Evolutionary conservation across 805 yeast species (phyloP), one percentile per base, ranked within the genome.

Genomic region (Spathaspora girioi): DNA sequence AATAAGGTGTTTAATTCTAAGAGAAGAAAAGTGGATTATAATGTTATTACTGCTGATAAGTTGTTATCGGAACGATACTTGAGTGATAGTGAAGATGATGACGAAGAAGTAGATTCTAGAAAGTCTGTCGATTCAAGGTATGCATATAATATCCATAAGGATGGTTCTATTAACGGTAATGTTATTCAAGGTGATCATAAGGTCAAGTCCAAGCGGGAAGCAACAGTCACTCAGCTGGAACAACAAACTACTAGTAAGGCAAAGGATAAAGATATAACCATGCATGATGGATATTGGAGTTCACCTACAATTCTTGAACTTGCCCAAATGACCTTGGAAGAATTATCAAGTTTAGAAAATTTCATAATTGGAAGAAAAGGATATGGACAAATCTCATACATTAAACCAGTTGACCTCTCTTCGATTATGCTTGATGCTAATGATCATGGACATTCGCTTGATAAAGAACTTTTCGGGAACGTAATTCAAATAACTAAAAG

Each of bases 331-430:
- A 62, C 84, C 0, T 52, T 68, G 2, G 73, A 78, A 38, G 80
- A 82, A 45, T 73, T 87, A 18, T 56, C 80, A 1, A 72, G 73
- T 23, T 80, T 88, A 15, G 78, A 84, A 18, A 79, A 83, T 58
- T 87, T 87, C 59, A 78, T 84, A 5, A 76, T 84, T 52, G 94
- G 94, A 1, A 79, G 92, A 57, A 72, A 71, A 49, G 86, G 86
- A 0, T 78, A 67, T 61, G 94, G 94, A 26, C 86, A 83, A 56
- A 80, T 88, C 45, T 79, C 84, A 4, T 88, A 84, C 59, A 74
- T 76, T 40, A 73, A 67, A 43, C 87, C 90, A 5, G 91, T 87
- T n/a, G 92, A 88, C 59, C 68, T 88, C 50, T 71, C 86, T 2
- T 76, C 68, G 1, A 73, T 86, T 47, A 73, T 77, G 43, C 64